Evolutionary conservation across 805 yeast species (phyloP).

Genomic region (Pichia kluyveri): DNA sequence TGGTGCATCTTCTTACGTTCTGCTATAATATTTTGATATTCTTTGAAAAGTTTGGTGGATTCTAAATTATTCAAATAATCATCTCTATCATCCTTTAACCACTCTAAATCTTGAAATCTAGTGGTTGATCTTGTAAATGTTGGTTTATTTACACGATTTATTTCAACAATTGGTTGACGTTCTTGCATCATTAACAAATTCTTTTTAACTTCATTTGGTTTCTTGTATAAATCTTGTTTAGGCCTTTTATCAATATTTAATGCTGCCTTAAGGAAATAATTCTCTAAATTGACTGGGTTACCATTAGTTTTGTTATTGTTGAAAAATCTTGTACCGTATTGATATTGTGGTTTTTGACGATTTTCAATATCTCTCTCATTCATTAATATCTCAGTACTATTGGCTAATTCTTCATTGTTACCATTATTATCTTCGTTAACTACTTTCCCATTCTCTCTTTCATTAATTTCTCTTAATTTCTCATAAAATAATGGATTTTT

Average conservation of each 20-base stretch:
- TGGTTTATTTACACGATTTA: constrained; percentile 2
- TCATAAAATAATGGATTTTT: constrained; percentile 3
- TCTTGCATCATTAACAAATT: not conserved
- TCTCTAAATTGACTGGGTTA: constrained; percentile 9
- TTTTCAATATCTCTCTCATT: too few relatives aligned
- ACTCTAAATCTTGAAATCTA: constrained; percentile 23
- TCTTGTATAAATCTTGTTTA: not conserved
- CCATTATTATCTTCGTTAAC: not conserved
- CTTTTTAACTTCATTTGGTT: not conserved
- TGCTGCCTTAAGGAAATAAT: constrained; percentile 9
- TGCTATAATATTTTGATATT: constrained; percentile 34
- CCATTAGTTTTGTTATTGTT: not conserved
- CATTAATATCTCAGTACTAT: not conserved
- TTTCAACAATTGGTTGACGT: not conserved
- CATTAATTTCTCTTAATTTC: not conserved
- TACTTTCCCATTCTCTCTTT: not conserved
- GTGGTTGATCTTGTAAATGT: constrained; percentile 15
- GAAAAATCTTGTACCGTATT: constrained; percentile 23
- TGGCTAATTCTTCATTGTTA: not conserved
- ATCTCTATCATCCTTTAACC: constrained; percentile 23
- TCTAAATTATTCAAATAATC: constrained; percentile 25
- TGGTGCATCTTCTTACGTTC: constrained; percentile 32
- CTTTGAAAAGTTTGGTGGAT: constrained; percentile 27
- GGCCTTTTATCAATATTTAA: constrained; percentile 1
- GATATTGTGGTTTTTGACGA: constrained; percentile 1